A percentile compares a stretch with the other conserved stretches of the same genome.
phyloP scores from a whole-genome alignment of 2,329 filamentous ascomycete genomes.

The Aspergillus sp. region DNA sequence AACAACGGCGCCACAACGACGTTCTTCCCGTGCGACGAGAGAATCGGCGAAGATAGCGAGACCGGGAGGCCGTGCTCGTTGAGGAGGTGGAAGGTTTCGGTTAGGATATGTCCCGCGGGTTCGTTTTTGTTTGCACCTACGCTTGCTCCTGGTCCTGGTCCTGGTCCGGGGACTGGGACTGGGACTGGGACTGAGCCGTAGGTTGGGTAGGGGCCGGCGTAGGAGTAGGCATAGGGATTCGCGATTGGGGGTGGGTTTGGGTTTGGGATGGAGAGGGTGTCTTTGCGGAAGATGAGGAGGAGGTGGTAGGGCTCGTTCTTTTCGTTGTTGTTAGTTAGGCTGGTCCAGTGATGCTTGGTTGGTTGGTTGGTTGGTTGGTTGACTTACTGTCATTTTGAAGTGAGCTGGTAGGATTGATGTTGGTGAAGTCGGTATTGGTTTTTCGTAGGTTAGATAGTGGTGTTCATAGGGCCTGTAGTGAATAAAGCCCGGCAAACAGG shows the following conservation, averaged over 20 bases:
- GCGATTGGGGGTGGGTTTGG: no score
- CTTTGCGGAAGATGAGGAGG: constrained; percentile 1
- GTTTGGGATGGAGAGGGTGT: background rate
- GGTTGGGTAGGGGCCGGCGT: no score
- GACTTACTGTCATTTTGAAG: background rate
- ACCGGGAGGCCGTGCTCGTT: constrained; percentile 1
- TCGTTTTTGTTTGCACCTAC: background rate
- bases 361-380: background rate
- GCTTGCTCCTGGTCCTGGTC: no score
- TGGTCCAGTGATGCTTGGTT: background rate
- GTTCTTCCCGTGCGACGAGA: background rate
- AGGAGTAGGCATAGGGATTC: no score
- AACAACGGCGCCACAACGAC: background rate
- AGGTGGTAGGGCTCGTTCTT: background rate
- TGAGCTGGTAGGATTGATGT: background rate
- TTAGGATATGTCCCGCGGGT: no score
- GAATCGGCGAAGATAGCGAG: background rate
- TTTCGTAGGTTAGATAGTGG: no score
- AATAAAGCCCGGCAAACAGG: no score
- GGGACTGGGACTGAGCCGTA: no score
- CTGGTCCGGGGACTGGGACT: no score
- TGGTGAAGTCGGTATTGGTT: no score
- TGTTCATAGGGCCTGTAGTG: no score
- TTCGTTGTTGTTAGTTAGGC: background rate
- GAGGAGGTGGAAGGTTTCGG: background rate